Base-by-base conservation (phyloP, 2,329 filamentous ascomycete species). In the Dothistroma septosporum region DNA sequence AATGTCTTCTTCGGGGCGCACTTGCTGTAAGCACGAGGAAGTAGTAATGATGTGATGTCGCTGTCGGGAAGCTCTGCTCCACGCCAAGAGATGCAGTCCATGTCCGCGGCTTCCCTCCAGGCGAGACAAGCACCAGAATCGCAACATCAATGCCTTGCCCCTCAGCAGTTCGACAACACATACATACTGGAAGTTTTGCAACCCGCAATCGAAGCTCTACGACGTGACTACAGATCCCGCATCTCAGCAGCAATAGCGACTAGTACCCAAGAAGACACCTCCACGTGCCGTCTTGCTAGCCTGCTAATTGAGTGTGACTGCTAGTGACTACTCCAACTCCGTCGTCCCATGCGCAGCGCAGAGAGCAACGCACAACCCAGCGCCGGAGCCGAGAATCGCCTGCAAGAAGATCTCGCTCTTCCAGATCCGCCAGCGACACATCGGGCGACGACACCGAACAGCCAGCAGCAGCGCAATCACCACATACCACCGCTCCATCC, bases 41-140 rank as follows among this genome's bases (percentile, higher is more conserved):
- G 22, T 28, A 2, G 47, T 28, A n/a, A 19, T 55, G 37, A 37
- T 52, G 31, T 57, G 55, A 28, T 37, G 55, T 35, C 22, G 31
- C 44, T 16, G 28, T 14, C 31, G 14, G 21, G 48, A 48, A 41
- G 53, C 53, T 46, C 53, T 46, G 53, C 33, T 44, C 21, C 41
- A 44, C 41, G 41, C 41, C 41, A 44, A 44, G 41, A 44, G 41
- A 44, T 44, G 2, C 41, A 44, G 19, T n/a, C 41, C 41, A 44
- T 44, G 44, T 50, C 55, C 55, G 55, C 55, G 35, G 46, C 55
- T 50, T 21, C 46, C 32, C 14, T 16, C 35, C 8, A 37, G 16
- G 14, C 35, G 35, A 37, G 11, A 11, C 33, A 2, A 11, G 14
- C 14, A 37, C 33, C 10, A 16, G 33, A 9, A 11, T 11, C 10